Base-by-base conservation (phyloP, 208 protist genomes). In the Zelonia costaricensis region DNA sequence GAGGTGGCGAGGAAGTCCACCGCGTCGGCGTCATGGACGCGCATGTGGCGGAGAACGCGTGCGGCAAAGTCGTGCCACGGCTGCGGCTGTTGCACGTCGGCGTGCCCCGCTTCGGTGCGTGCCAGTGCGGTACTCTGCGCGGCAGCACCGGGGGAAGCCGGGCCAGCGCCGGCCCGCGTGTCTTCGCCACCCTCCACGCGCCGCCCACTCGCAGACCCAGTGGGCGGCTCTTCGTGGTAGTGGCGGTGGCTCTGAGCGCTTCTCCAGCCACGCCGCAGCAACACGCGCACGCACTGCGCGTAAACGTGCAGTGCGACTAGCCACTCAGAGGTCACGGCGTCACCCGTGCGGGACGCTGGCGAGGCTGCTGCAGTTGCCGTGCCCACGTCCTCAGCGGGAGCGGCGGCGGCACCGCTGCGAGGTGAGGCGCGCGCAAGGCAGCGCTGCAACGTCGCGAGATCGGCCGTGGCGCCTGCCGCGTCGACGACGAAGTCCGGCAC, bases 401-500 rank as follows among this genome's bases (percentile, higher is more conserved):
- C n/a, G n/a, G n/a, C n/a, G n/a, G n/a, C n/a, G n/a, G n/a, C n/a
- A n/a, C n/a, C n/a, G n/a, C n/a, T n/a, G n/a, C n/a, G n/a, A 9
- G 46, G 18, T 28, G 13, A 9, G 33, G 43, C 59, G 18, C 33
- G 57, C 36, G 20, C 22, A 15, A 58, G 36, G 35, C 62, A 77
- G 20, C 40, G 51, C 7, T 47, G 20, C 30, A 77, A 54, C 33
- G 63, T 63, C 15, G 39, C 9, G 38, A 77, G 23, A 28, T 77
- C 71, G 18, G 27, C 61, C 27, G 63, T 30, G 43, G 47, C 46
- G 13, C 63, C 71, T 0, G 71, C 71, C 5, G 71, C 71, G 31
- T 66, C 71, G 15, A 77, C 42, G 20, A 70, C 56, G 13, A 77
- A 58, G 44, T 70, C 71, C 3, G 63, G 63, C 13, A 68, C 53